Evolutionary conservation across 202 grass and related monocot species (phyloP), one percentile per base, ranked within the genome.

Genomic region (Miscanthus sacchariflorus): DNA sequence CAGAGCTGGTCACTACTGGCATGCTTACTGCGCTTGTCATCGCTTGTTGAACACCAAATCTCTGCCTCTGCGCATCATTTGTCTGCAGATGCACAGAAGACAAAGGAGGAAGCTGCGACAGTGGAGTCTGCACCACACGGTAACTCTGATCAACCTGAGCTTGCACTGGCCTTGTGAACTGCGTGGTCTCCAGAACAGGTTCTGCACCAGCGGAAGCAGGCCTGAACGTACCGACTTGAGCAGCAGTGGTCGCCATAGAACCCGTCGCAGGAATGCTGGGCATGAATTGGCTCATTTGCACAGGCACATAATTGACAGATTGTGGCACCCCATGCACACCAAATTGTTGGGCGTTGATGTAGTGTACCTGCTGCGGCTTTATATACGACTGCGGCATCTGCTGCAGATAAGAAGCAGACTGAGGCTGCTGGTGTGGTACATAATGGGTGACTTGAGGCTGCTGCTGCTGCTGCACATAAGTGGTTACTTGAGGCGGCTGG

Each of bases 21-120:
- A 84, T 56, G 74, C n/a, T 80, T 74, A 21, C 35, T 64, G 87
- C 40, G 68, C 39, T 89, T 75, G 87, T 65, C 39, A 89, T 14
- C 11, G 56, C 81, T 12, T 56, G 81, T 30, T 87, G 87, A 49
- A 79, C 48, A 25, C 71, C 83, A 28, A 90, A 92, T 42, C 68
- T 88, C 42, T 91, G 93, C 12, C 73, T 84, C 42, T 91, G 93
- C 9, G 86, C 65, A 83, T 93, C 90, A 68, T 79, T 92, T 52
- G 71, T 54, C 68, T 89, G 93, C 77, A 92, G 39, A 80, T 92
- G 86, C 42, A 71, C 64, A 17, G 93, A 87, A 70, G 81, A 30
- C 87, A 95, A 83, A 35, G 93, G 95, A 67, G 93, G 93, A 83
- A 93, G 70, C 88, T 98, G 88, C 40, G 91, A 95, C 59, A 95